Percentiles rank a stretch among this genome's conserved stretches.
phyloP scores from a whole-genome alignment of 176 grass and related monocot species.

The sorghum (Sorghum bicolor) region Sorghum_bicolor_NCBIv3 NC_012876.2:4550501-4551000 shows the following conservation, averaged over 20 bases:
- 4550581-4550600: too few species aligned
- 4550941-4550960: slow-evolving; percentile 85
- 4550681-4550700: background rate
- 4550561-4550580: background rate
- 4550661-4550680: background rate
- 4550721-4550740: background rate
- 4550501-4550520: background rate
- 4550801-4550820: background rate
- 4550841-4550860: slow-evolving; percentile 45
- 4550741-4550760: background rate
- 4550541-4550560: background rate
- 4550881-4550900: slow-evolving; percentile 56
- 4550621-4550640: background rate
- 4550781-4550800: background rate
- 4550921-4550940: slow-evolving; percentile 65
- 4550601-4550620: too few species aligned
- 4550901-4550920: slow-evolving; percentile 70
- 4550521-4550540: background rate
- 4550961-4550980: slow-evolving; percentile 89
- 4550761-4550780: background rate
- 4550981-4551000: slow-evolving; percentile 78
- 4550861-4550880: slow-evolving; percentile 31
- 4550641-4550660: background rate
- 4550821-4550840: background rate
- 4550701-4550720: background rate